Evolutionary conservation across 345 rosid species (phyloP).

Genomic region (Trapa incisa): DNA sequence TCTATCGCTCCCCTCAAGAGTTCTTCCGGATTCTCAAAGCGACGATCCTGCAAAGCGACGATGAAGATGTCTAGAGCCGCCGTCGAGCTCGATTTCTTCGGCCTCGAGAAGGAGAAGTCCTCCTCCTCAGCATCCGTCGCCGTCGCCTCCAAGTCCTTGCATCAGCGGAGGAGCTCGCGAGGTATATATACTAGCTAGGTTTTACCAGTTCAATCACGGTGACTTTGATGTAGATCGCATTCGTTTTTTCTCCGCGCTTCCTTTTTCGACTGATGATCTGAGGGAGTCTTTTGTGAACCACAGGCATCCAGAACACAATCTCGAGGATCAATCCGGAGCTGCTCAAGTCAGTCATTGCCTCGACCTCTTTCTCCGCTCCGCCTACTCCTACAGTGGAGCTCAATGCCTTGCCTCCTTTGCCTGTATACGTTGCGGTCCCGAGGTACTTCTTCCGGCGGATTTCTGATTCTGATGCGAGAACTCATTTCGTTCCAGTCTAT

Average conservation of each 20-base stretch:
- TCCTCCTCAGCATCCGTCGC: background rate
- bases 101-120: conserved; percentile 35
- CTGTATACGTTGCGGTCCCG: conserved; percentile 22
- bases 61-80: conserved; percentile 35
- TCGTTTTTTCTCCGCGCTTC: no score
- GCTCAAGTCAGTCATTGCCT: conserved; percentile 55
- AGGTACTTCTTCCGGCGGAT: conserved; percentile 20
- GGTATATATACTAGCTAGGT: conserved; percentile 17
- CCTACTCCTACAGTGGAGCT: conserved; percentile 33
- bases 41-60: background rate
- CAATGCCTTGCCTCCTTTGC: conserved; percentile 18
- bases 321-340: conserved; percentile 75
- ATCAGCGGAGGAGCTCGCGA: conserved; percentile 65
- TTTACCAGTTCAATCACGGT: no score
- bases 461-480: background rate
- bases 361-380: conserved; percentile 35
- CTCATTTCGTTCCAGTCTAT: background rate
- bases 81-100: conserved; percentile 63
- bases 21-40: background rate
- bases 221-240: background rate
- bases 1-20: no score
- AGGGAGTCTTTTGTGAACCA: background rate
- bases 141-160: conserved; percentile 22
- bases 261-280: no score
- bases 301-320: conserved; percentile 70